These are phyloP conservation scores for Rosa persica DNA, from an alignment of 306 rosid genomes.

Conservation along the genomic window DNA sequence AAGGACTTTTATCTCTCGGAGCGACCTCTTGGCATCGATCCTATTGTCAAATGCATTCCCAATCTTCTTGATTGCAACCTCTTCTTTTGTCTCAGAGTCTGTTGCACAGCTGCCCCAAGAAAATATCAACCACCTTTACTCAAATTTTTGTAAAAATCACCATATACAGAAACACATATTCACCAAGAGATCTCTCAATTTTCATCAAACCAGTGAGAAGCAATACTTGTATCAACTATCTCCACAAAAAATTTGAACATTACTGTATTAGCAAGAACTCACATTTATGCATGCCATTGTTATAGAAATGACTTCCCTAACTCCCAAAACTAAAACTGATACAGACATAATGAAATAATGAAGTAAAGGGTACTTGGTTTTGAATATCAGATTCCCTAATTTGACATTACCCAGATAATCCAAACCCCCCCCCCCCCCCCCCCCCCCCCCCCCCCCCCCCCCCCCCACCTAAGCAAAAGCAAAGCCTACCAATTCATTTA, in stretches of 20 bases:
- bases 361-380: background rate
- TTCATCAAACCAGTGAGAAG: background rate
- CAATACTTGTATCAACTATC: background rate
- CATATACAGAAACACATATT: too few relatives aligned
- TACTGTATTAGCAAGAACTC: background rate
- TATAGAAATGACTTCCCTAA: background rate
- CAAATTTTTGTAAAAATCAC: background rate
- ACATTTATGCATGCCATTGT: background rate
- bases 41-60: constrained; percentile 68
- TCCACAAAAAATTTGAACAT: background rate
- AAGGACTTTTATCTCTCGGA: constrained; percentile 67
- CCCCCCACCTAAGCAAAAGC: background rate
- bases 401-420: background rate
- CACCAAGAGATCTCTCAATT: background rate
- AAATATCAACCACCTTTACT: constrained; percentile 16
- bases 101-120: constrained; percentile 45
- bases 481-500: too few relatives aligned
- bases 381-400: background rate
- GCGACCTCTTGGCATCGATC: constrained; percentile 72
- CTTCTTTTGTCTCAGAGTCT: constrained; percentile 55
- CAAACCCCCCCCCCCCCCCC: background rate
- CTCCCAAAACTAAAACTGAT: background rate
- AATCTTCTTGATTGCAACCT: constrained; percentile 69
- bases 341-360: background rate
- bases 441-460: background rate